A percentile compares a stretch with the other conserved stretches of the same genome.
Conservation (phyloP, 495 filamentous ascomycete genomes). For the Tuber magnatum region DNA sequence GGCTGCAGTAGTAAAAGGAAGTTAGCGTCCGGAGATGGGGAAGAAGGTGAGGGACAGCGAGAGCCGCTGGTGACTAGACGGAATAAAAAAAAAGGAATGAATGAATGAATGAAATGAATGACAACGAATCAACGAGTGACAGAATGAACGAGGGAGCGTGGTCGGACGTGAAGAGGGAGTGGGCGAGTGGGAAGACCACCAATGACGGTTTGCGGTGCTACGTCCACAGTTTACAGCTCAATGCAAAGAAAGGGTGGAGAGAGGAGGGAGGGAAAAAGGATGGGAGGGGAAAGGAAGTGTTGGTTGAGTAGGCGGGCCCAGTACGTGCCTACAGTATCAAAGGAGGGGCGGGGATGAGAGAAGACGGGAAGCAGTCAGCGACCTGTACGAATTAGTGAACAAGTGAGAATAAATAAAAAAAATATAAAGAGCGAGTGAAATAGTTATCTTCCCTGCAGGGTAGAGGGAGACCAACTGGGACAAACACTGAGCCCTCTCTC, state of each 20-base stretch:
- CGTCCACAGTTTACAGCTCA: constrained; percentile 18
- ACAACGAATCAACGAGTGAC: constrained; percentile 23
- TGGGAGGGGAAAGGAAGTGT: constrained; percentile 7
- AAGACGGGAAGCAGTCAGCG: not conserved
- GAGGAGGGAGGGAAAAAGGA: constrained; percentile 10
- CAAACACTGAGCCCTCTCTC: not conserved
- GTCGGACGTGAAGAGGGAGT: constrained; percentile 12
- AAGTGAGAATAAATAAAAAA: not conserved
- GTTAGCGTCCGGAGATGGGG: not conserved
- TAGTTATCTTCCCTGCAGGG: not conserved
- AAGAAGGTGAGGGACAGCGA: constrained; percentile 10
- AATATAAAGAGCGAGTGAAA: not conserved
- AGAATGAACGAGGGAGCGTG: constrained; percentile 14
- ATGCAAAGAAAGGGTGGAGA: constrained; percentile 10
- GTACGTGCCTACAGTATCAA: not conserved
- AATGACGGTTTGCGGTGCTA: constrained; percentile 12
- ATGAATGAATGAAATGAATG: too few relatives aligned
- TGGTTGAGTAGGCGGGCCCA: not conserved
- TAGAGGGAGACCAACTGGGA: not conserved
- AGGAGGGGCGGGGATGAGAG: not conserved
- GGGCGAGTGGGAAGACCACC: constrained; percentile 4
- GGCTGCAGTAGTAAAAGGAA: not conserved
- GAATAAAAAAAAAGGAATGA: constrained; percentile 16
- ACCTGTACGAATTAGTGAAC: not conserved
- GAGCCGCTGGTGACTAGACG: constrained; percentile 8